Percentiles rank a stretch among this genome's conserved stretches.
These are phyloP conservation scores for Clausena lansium DNA, from an alignment of 345 rosid species.

Conservation along the genomic window DNA sequence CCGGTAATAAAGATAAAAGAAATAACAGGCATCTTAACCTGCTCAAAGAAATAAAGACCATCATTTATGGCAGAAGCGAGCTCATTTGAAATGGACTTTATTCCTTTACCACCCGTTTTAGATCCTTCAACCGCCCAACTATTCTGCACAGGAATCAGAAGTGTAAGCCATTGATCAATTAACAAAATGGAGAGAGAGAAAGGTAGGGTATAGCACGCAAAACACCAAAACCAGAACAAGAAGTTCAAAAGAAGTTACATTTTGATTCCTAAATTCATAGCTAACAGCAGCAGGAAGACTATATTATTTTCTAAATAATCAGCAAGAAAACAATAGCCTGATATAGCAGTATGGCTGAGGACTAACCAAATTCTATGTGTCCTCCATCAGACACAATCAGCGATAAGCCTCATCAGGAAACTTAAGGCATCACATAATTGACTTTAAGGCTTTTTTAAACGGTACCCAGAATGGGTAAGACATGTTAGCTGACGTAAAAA, in stretches of 20 bases:
- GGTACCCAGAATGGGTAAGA: neutral
- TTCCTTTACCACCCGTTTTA: constrained; percentile 38
- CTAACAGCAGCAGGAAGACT: neutral
- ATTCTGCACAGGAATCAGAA: constrained; percentile 60
- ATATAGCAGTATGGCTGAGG: neutral
- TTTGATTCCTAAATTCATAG: neutral
- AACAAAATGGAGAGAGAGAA: neutral
- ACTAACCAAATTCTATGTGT: neutral
- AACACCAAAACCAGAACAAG: neutral
- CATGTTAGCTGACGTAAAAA: neutral
- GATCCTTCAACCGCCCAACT: constrained; percentile 49
- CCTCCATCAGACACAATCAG: neutral
- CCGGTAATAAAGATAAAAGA: neutral
- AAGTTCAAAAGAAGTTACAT: neutral
- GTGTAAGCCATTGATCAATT: constrained; percentile 8
- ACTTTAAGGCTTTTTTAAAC: neutral
- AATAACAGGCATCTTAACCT: constrained; percentile 45
- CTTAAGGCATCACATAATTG: neutral
- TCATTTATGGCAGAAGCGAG: constrained; percentile 85
- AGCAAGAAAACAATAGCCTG: neutral
- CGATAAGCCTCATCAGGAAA: neutral
- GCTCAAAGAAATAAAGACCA: constrained; percentile 91
- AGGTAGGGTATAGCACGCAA: neutral
- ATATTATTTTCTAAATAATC: neutral
- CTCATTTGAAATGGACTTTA: constrained; percentile 63